These are phyloP conservation scores for Chaetomiaceae sp. DNA, from an alignment of 2,329 filamentous ascomycete species.

Conservation along the genomic window DNA sequence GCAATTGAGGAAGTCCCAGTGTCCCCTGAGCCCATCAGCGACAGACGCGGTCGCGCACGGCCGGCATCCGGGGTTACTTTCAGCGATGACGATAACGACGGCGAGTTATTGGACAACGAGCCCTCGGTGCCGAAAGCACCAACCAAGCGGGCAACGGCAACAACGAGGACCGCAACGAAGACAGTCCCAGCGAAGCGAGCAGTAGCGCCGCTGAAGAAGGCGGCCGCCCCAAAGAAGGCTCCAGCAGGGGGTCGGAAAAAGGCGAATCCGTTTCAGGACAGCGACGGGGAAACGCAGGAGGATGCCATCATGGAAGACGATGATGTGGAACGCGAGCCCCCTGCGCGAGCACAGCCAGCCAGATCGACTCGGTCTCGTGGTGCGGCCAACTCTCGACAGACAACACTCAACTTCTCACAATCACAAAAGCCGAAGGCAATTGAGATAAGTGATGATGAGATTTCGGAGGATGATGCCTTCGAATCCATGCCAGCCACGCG, in stretches of 20 bases:
- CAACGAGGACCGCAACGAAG: conserved; percentile 31
- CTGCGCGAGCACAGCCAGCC: conserved; percentile 30
- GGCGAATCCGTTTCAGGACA: conserved; percentile 35
- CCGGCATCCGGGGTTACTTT: conserved; percentile 30
- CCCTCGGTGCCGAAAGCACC: conserved; percentile 36
- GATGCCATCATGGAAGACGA: conserved; percentile 39
- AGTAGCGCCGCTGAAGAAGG: conserved; percentile 32
- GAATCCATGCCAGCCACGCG: conserved; percentile 45
- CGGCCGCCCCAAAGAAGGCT: conserved; percentile 43
- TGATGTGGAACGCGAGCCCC: conserved; percentile 39
- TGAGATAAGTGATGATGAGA: conserved; percentile 63
- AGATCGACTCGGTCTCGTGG: conserved; percentile 32
- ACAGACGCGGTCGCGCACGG: conserved; percentile 31
- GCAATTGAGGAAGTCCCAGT: conserved; percentile 50
- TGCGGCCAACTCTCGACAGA: conserved; percentile 40
- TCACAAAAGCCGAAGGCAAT: conserved; percentile 36
- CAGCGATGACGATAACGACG: conserved; percentile 47
- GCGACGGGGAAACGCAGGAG: conserved; percentile 35
- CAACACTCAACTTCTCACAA: conserved; percentile 49
- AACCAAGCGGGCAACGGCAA: conserved; percentile 28
- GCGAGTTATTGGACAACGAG: conserved; percentile 51
- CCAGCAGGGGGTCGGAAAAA: conserved; percentile 42
- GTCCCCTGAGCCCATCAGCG: conserved; percentile 33
- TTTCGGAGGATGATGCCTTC: conserved; percentile 56
- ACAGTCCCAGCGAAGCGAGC: conserved; percentile 34